These are phyloP conservation scores for Aspergillus piperis DNA, from an alignment of 2,329 filamentous ascomycete species.

Conservation along the genomic window DNA sequence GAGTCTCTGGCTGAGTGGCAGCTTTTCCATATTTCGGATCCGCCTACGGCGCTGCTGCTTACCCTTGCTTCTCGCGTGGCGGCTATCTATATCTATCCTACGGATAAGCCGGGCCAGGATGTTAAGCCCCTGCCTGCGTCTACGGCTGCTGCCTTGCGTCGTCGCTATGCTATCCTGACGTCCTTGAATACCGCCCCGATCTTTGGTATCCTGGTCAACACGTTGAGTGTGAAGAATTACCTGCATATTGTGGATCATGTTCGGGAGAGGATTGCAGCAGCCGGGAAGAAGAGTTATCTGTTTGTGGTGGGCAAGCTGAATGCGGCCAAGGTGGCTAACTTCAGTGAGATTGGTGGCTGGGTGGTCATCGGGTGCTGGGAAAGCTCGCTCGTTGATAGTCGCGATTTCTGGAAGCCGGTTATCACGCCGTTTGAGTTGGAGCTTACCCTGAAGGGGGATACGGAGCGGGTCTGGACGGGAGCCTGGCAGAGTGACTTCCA, in stretches of 20 bases:
- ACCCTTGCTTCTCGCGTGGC: conserved; percentile 81
- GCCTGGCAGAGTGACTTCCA: conserved; percentile 89
- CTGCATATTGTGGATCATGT: conserved; percentile 75
- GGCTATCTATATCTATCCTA: conserved; percentile 75
- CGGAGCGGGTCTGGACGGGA: conserved; percentile 78
- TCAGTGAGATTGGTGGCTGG: conserved; percentile 93
- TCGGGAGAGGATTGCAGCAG: conserved; percentile 68
- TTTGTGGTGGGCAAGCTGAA: conserved; percentile 97
- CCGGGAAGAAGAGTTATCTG: conserved; percentile 93
- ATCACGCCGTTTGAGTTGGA: conserved; percentile 94
- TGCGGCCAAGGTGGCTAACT: conserved; percentile 93
- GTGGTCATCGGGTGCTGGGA: conserved; percentile 98
- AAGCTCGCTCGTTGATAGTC: conserved; percentile 85
- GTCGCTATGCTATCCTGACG: conserved; percentile 85
- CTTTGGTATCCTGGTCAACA: conserved; percentile 95
- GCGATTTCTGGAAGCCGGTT: conserved; percentile 83
- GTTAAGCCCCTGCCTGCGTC: conserved; percentile 51
- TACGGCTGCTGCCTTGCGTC: conserved; percentile 65
- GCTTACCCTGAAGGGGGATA: conserved; percentile 73
- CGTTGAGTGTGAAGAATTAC: conserved; percentile 88
- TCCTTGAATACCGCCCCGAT: conserved; percentile 77
- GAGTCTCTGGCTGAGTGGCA: conserved; percentile 64
- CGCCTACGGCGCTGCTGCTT: conserved; percentile 79
- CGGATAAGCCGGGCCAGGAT: conserved; percentile 37
- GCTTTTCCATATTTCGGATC: conserved; percentile 81